Base-by-base conservation (phyloP, 331 rosid species). In the Rosa hybrid region DNA sequence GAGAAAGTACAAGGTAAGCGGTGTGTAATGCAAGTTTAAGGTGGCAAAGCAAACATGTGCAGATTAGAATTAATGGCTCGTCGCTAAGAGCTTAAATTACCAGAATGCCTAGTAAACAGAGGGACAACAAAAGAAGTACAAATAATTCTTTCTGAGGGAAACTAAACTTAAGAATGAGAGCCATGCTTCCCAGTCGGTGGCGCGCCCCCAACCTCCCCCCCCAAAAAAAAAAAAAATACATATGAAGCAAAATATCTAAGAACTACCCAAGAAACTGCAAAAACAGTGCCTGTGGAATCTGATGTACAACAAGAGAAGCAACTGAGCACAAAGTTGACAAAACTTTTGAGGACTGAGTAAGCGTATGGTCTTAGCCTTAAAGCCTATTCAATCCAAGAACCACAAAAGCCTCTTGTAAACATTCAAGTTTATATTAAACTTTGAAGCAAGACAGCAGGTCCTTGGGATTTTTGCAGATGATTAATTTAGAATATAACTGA, bases 1-100 rank as follows among this genome's bases (percentile, higher is more conserved):
- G 80, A 81, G 48, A 80, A 76, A 21, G 71, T 27, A 14, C 54
- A 75, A 56, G 74, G 68, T 59, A 25, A 45, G 56, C 16, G 44
- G 34, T 38, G 21, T n/a, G 21, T 34, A 70, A n/a, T 41, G 64
- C 39, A 42, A 44, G 30, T 42, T 23, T 41, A 14, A 53, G 23
- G 49, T 60, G 71, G 42, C 10, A 42, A 75, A 56, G 12, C 34
- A 68, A 77, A 69, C 27, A 71, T 12, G 57, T n/a, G 69, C 60
- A 74, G 60, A 20, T 27, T 39, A 64, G 72, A 57, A 34, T 34
- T 34, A 34, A 54, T 13, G 69, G 48, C 38, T 17, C 51, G 30
- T 72, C 4, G 3, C n/a, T 23, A 50, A 0, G 67, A 38, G 51
- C 20, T 38, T 1, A 21, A 53, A 30, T 27, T 0, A 60, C 62